phyloP scores from a whole-genome alignment of 805 yeast genomes.

The Candida caryicola region DNA sequence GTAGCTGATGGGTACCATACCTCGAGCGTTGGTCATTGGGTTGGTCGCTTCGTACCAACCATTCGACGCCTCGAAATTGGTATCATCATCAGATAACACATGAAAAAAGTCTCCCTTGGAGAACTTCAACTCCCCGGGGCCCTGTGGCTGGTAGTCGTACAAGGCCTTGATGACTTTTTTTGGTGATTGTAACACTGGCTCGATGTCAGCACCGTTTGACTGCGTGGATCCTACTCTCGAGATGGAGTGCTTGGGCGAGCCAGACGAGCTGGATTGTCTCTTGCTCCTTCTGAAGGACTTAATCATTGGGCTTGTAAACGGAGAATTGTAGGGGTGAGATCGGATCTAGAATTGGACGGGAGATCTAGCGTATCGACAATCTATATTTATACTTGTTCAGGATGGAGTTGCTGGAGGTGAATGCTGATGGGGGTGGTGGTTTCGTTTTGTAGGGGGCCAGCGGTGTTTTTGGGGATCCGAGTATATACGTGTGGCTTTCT shows the following conservation, averaged over 20 bases:
- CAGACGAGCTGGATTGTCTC: slow-evolving; percentile 33
- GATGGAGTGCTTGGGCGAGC: slow-evolving; percentile 31
- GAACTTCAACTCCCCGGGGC: slow-evolving; percentile 78
- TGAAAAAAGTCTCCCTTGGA: slow-evolving; percentile 85
- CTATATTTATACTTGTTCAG: no score
- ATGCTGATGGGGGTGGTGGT: no score
- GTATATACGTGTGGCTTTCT: no score
- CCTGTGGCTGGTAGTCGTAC: slow-evolving; percentile 72
- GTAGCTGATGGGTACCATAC: slow-evolving; percentile 83
- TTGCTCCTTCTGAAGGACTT: slow-evolving; percentile 42
- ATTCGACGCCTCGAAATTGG: slow-evolving; percentile 49
- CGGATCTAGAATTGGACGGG: no score
- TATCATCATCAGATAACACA: slow-evolving; percentile 42
- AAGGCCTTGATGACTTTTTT: slow-evolving; percentile 82
- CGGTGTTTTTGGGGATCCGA: no score
- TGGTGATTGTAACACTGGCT: slow-evolving; percentile 49
- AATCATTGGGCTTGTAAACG: slow-evolving; percentile 25
- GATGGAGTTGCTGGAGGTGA: no score
- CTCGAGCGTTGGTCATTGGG: slow-evolving; percentile 72
- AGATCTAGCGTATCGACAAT: no score
- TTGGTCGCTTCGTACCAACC: slow-evolving; percentile 89
- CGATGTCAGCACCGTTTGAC: slow-evolving; percentile 14
- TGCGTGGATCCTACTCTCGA: slow-evolving; percentile 25
- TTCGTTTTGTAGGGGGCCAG: no score
- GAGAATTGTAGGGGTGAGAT: no score